Conservation (phyloP, 495 filamentous ascomycete genomes). For the Ascobolus immersus region DNA sequence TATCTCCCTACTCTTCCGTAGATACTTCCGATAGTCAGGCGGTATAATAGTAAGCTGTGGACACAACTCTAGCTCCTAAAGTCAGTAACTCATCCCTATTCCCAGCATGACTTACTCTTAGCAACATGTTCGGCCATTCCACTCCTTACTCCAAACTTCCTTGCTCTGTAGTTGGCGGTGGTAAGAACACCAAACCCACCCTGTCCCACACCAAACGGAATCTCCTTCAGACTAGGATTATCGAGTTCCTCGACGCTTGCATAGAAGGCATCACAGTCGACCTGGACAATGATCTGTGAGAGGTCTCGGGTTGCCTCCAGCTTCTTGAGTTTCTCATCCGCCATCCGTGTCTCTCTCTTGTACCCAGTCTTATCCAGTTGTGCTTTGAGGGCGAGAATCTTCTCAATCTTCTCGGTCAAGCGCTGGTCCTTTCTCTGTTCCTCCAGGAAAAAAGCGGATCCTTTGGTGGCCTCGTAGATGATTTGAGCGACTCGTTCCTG, state of each 20-base stretch:
- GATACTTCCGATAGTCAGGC: too few relatives aligned
- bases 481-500: constrained; percentile 85
- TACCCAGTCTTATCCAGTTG: constrained; percentile 56
- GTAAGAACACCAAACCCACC: constrained; percentile 87
- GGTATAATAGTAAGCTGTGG: constrained; percentile 61
- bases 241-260: constrained; percentile 86
- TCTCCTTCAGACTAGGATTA: constrained; percentile 59
- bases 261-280: constrained; percentile 97
- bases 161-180: constrained; percentile 81
- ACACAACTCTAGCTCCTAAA: constrained; percentile 44
- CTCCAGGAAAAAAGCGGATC: constrained; percentile 87
- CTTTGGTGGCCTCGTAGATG: constrained; percentile 90
- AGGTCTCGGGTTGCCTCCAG: constrained; percentile 56
- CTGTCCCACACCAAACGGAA: constrained; percentile 81
- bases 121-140: constrained; percentile 95
- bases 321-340: constrained; percentile 39
- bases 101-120: constrained; percentile 32
- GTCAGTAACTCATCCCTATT: too few relatives aligned
- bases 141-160: constrained; percentile 69
- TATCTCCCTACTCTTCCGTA: too few relatives aligned
- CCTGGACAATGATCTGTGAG: constrained; percentile 60
- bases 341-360: constrained; percentile 39
- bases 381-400: constrained; percentile 48
- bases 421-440: constrained; percentile 61
- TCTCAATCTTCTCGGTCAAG: constrained; percentile 67